Evolutionary conservation across 208 protist species (phyloP), one percentile per base, ranked within the genome.

Genomic region (Leishmania tarentolae): DNA sequence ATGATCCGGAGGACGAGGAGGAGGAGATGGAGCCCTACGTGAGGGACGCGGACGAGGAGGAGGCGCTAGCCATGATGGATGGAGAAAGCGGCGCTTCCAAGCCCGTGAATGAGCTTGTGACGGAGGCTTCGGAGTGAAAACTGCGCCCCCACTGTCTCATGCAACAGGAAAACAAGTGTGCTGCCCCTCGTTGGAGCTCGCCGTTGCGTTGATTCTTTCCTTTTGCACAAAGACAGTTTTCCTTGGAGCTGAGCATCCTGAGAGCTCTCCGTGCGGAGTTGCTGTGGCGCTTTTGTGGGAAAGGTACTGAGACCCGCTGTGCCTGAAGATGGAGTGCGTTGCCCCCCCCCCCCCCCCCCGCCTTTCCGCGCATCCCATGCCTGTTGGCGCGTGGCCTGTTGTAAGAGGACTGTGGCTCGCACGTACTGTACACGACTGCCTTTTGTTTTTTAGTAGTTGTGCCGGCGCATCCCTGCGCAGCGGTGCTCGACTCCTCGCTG

Each of bases 1-100:
- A 94, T 17, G 92, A 80, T 19, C 35, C 69, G 0, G 88, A 85
- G 11, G 80, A 57, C 7, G 84, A 86, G 15, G 81, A 86, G 21
- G 70, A 79, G 37, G 76, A 87, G 15, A 42, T 79, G n/a, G 81
- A 85, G 65, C 53, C n/a, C 56, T 72, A 75, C 46, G 87, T 83
- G 21, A 63, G 28, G 21, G 76, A 72, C 7, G 80, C 81, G 75
- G 81, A 83, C 19, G 81, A 53, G 44, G 84, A 83, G 15, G 81
- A 82, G 24, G 40, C 11, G 69, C 44, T 21, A 31, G 44, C 3
- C 69, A 31, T 53, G 3, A 17, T 52, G 31, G 24, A 57, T 57
- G 46, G 46, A 46, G 69, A 82, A 5, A 57, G 19, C 17, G 53
- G 31, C 24, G 44, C 56, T 24, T 57, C 46, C 31, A 71, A 76